These are phyloP conservation scores for Sporothrix protearum DNA, from an alignment of 2,329 filamentous ascomycete species.

Conservation along the genomic window DNA sequence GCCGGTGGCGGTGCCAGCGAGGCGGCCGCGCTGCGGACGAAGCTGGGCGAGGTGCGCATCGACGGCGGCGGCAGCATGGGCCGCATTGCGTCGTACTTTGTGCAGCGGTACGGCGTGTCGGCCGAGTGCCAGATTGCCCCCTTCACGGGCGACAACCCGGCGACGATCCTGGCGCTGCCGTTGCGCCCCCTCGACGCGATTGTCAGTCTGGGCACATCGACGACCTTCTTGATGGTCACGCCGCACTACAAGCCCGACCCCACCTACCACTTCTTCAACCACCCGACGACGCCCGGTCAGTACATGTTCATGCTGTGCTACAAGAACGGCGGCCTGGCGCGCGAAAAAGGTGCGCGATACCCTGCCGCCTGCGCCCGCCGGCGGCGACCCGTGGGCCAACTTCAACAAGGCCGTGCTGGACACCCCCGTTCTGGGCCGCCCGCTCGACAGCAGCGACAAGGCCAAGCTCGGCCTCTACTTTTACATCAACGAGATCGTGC, in stretches of 20 bases:
- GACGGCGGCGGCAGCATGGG: conserved; percentile 82
- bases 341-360: conserved; percentile 82
- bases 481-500: conserved; percentile 90
- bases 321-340: conserved; percentile 93
- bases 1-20: conserved; percentile 60
- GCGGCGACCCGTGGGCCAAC: conserved; percentile 63
- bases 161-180: conserved; percentile 88
- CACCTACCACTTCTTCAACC: conserved; percentile 96
- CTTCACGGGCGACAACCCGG: conserved; percentile 94
- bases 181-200: conserved; percentile 86
- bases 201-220: conserved; percentile 89
- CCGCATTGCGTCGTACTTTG: conserved; percentile 72
- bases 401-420: conserved; percentile 73
- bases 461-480: conserved; percentile 93
- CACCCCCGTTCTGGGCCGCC: conserved; percentile 64
- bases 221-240: conserved; percentile 96
- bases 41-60: conserved; percentile 74
- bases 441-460: conserved; percentile 34
- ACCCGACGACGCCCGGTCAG: conserved; percentile 81
- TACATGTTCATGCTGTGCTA: conserved; percentile 99
- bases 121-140: conserved; percentile 72
- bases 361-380: conserved; percentile 53
- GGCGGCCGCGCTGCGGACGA: conserved; percentile 63
- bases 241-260: conserved; percentile 86
- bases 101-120: conserved; percentile 71